Evolutionary conservation across 371 early-diverging fungal genomes (phyloP), one percentile per base, ranked within the genome.

Genomic region (Mucor racemosus): DNA sequence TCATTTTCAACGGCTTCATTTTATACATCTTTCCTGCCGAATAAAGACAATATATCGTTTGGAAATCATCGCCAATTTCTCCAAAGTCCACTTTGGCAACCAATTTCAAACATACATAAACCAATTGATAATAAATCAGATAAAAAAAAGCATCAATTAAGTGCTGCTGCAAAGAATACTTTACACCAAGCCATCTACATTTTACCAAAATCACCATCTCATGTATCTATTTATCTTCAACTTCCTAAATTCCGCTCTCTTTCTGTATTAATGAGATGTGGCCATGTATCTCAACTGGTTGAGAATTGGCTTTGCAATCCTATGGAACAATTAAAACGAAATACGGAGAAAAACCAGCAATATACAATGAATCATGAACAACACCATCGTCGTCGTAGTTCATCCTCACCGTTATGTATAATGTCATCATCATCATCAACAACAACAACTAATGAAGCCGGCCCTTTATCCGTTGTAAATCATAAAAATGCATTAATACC

Each of bases 291-390:
- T 35, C 60, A 41, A 60, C 41, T 66, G 15, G 66, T 66, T 35
- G 66, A 59, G 10, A 66, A 60, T 13, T 66, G 66, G 66, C 42
- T 66, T 13, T 59, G 66, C 14, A 60, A 66, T 41, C 66, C 66
- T 3, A 66, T 66, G 66, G 66, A 66, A 10, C 66, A 66, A 41
- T 41, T 66, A 15, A 66, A 66, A 46, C 46, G 36, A 36, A 46
- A 31, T 10, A 13, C 59, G 41, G 21, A 59, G 33, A 19, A 15
- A 41, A 26, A 39, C 41, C 26, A 42, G 2, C 59, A 40, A 31
- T n/a, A 33, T 9, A 35, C 15, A 39, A n/a, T 35, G 5, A 33
- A 36, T 0, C 57, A 14, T 10, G 8, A 3, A 11, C 58, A 14
- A 19, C 8, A 19, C 5, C 35, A 9, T 7, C 39, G 9, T 39